A percentile compares a stretch with the other conserved stretches of the same genome.
phyloP scores from a whole-genome alignment of 352 stramenopile genomes.

The Globisporangium nagaii region DNA sequence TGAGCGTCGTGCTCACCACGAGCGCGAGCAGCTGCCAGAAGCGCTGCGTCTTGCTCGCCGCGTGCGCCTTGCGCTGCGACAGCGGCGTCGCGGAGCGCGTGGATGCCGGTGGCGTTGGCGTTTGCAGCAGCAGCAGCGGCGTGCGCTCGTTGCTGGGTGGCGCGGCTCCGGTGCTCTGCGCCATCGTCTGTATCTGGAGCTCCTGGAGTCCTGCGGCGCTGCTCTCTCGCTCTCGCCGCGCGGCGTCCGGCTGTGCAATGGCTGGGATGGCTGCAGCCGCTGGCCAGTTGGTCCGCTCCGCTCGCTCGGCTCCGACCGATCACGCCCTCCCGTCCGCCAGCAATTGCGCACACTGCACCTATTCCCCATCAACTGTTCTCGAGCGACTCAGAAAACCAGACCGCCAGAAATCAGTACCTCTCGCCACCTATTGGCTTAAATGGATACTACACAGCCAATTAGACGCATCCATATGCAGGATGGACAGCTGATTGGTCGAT shows the following conservation, averaged over 20 bases:
- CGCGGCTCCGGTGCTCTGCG: neutral
- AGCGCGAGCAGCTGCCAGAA: slow-evolving; percentile 9
- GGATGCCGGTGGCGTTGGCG: neutral
- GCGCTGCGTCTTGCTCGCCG: slow-evolving; percentile 7
- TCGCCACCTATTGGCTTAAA: neutral
- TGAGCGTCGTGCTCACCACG: slow-evolving; percentile 5
- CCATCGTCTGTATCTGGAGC: neutral
- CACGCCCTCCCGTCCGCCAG: neutral
- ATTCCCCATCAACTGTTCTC: neutral
- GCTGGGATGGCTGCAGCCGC: neutral
- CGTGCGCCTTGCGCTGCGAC: slow-evolving; percentile 4
- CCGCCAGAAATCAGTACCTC: neutral
- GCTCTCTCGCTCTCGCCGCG: neutral
- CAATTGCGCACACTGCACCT: neutral
- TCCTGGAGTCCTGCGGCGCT: neutral
- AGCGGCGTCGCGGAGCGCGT: neutral
- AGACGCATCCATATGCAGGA: too few relatives aligned
- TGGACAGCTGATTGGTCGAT: too few relatives aligned
- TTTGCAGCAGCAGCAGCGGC: slow-evolving; percentile 1
- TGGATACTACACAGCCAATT: too few relatives aligned
- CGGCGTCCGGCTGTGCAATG: neutral
- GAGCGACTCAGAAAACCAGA: neutral
- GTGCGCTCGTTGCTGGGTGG: neutral
- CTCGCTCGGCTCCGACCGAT: too few relatives aligned
- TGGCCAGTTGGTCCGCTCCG: neutral